Percentiles rank a stretch among this genome's conserved stretches.
phyloP scores from a whole-genome alignment of 139 green algal genomes.

The Edaphochlamys debaryana region DNA sequence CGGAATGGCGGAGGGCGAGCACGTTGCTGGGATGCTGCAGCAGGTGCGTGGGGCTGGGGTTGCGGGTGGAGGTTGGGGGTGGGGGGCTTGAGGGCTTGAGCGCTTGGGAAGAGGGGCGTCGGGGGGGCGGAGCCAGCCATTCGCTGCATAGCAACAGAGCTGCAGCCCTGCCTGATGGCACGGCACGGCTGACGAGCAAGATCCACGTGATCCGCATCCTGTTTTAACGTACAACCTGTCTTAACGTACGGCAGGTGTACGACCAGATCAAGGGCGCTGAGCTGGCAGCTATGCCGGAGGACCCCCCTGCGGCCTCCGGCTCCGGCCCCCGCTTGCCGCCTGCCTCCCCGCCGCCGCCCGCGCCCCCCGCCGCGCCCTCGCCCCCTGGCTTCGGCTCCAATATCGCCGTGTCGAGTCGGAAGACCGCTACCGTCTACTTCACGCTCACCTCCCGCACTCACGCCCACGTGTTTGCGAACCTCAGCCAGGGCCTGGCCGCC shows the following conservation, averaged over 20 bases:
- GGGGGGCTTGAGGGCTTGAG: too few species aligned
- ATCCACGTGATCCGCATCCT: background rate
- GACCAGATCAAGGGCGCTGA: background rate
- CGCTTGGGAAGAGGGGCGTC: too few species aligned
- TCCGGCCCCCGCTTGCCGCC: background rate
- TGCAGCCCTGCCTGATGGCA: too few species aligned
- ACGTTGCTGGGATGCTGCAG: background rate
- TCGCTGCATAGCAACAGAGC: too few species aligned
- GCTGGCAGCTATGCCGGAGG: background rate
- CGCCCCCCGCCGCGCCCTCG: background rate
- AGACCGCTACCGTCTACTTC: background rate
- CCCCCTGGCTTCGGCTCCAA: background rate
- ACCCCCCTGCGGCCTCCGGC: background rate
- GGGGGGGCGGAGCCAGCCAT: too few species aligned
- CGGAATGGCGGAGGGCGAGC: background rate
- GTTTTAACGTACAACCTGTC: background rate
- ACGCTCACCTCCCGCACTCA: too few species aligned
- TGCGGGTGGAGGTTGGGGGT: too few species aligned
- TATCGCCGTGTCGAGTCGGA: background rate
- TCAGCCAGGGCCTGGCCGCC: too few species aligned
- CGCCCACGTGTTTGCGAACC: too few species aligned
- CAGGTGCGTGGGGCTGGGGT: too few species aligned
- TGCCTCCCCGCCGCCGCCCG: background rate
- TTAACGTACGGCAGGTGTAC: background rate
- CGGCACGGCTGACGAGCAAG: too few species aligned